Conservation (phyloP, 345 rosid species). For the Clausena lansium region DNA sequence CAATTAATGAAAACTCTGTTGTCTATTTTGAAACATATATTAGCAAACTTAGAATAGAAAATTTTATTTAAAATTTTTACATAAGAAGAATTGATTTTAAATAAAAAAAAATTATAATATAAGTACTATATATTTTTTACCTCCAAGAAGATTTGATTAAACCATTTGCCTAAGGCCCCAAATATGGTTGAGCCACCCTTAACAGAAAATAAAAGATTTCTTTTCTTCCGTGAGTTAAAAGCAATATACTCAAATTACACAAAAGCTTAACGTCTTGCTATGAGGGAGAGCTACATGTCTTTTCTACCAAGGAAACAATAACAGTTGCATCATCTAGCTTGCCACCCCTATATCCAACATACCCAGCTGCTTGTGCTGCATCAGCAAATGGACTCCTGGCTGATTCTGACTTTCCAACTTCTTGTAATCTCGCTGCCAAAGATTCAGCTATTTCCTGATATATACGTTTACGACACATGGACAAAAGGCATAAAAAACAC, state of each 20-base stretch:
- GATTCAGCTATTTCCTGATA: slow-evolving; percentile 63
- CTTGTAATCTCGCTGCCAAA: slow-evolving; percentile 54
- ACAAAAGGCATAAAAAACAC: neutral
- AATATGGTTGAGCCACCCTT: no score
- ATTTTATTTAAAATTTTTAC: no score
- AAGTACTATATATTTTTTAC: no score
- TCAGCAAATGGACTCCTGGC: slow-evolving; percentile 67
- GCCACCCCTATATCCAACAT: slow-evolving; percentile 55
- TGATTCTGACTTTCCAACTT: slow-evolving; percentile 37
- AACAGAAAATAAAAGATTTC: no score
- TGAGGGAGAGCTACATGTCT: slow-evolving; percentile 5
- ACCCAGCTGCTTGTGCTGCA: slow-evolving; percentile 70
- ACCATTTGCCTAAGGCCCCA: no score
- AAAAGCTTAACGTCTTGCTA: neutral
- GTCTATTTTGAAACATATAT: no score
- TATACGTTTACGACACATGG: neutral
- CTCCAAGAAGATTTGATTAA: no score
- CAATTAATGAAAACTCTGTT: no score
- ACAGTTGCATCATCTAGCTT: slow-evolving; percentile 65
- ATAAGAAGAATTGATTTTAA: no score
- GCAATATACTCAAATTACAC: neutral
- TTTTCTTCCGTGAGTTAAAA: neutral
- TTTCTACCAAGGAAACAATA: slow-evolving; percentile 48
- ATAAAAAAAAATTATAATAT: no score
- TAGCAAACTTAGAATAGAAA: no score